Conservation (phyloP, 2,329 filamentous ascomycete genomes). For the Epichloe gansuensis region DNA sequence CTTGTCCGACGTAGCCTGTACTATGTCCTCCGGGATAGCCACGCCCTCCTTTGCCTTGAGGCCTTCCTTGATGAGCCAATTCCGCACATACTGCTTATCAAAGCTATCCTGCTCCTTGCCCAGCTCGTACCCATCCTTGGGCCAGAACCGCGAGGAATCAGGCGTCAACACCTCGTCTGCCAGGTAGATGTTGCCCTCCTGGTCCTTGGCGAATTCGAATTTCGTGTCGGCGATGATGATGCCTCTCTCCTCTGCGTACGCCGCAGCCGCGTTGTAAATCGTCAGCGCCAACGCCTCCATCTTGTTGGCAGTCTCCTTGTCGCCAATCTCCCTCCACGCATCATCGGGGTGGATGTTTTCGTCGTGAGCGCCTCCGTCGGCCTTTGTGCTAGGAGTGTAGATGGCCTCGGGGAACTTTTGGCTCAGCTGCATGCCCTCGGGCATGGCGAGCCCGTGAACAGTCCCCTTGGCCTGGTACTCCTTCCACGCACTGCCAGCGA, state of each 20-base stretch:
- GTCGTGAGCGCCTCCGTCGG: constrained; percentile 62
- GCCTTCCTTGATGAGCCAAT: constrained; percentile 65
- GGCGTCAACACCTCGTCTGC: constrained; percentile 81
- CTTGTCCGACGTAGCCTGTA: constrained; percentile 8
- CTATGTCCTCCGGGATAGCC: constrained; percentile 46
- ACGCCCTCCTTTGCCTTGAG: constrained; percentile 40
- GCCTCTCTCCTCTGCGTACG: constrained; percentile 39
- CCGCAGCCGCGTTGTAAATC: constrained; percentile 34
- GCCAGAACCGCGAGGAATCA: constrained; percentile 80
- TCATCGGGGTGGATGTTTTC: constrained; percentile 70
- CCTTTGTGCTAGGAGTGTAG: constrained; percentile 66
- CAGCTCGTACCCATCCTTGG: constrained; percentile 46
- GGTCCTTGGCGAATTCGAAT: constrained; percentile 38
- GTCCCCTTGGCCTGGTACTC: constrained; percentile 62
- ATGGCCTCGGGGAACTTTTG: constrained; percentile 56
- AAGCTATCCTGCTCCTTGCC: constrained; percentile 71
- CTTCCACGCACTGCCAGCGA: constrained; percentile 73
- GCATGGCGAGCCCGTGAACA: constrained; percentile 63
- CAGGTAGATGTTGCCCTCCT: constrained; percentile 30
- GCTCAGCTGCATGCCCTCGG: constrained; percentile 56
- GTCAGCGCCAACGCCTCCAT: constrained; percentile 19
- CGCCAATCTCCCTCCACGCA: constrained; percentile 32
- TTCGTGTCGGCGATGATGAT: constrained; percentile 29
- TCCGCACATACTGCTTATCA: constrained; percentile 74
- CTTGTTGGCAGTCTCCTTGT: constrained; percentile 18